Evolutionary conservation across 352 stramenopile species (phyloP).

Genomic region (Lagenidium giganteum): DNA sequence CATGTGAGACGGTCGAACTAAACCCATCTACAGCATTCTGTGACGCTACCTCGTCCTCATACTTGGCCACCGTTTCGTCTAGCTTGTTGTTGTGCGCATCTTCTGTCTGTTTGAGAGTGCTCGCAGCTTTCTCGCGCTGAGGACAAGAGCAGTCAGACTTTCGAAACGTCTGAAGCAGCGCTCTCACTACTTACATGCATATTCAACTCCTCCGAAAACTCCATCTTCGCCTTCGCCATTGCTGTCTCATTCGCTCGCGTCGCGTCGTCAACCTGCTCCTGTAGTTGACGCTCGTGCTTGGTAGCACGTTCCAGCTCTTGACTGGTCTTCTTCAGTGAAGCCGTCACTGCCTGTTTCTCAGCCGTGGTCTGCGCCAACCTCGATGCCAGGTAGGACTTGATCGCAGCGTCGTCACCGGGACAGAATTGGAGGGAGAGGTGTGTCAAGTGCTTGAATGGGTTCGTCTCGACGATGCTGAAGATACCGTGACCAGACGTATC

Average conservation of each 20-base stretch:
- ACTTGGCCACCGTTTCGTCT: constrained; percentile 39
- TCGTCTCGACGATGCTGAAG: constrained; percentile 94
- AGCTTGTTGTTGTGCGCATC: constrained; percentile 65
- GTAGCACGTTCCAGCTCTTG: constrained; percentile 34
- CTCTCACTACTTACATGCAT: constrained; percentile 27
- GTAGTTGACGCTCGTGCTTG: constrained; percentile 32
- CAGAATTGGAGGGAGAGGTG: constrained; percentile 88
- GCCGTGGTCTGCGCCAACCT: constrained; percentile 78
- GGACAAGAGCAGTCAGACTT: no score
- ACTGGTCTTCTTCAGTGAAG: constrained; percentile 36
- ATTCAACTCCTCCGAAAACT: constrained; percentile 63
- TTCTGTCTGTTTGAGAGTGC: constrained; percentile 50
- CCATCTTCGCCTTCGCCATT: constrained; percentile 60
- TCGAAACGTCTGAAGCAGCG: neutral
- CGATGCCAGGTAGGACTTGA: constrained; percentile 90
- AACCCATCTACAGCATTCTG: constrained; percentile 3
- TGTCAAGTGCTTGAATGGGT: constrained; percentile 93
- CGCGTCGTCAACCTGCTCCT: constrained; percentile 48
- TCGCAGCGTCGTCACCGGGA: constrained; percentile 78
- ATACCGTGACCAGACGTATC: constrained; percentile 54
- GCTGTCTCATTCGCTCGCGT: constrained; percentile 48
- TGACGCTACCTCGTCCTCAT: constrained; percentile 57
- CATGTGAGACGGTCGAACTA: no score
- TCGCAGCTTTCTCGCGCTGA: constrained; percentile 39
- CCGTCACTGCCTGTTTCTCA: constrained; percentile 34